Evolutionary conservation across 352 stramenopile species (phyloP), one percentile per base, ranked within the genome.

Genomic region (Halophytophthora batemanensis): DNA sequence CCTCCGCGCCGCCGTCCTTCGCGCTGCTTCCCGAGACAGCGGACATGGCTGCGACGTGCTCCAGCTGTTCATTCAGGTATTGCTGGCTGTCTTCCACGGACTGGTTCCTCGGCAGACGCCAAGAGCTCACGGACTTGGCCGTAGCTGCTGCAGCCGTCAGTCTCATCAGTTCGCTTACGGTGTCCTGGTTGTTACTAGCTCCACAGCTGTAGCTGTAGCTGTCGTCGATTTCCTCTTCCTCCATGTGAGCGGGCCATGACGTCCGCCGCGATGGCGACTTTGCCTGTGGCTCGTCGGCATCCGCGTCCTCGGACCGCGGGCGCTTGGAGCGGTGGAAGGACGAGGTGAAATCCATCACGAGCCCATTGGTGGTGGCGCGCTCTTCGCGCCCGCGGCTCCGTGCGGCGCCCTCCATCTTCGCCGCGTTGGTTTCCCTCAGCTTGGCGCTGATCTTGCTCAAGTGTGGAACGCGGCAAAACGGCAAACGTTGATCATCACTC

Each of bases 31-130:
- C 18, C 18, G 61, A 19, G 41, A 56, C 45, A 14, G 52, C 58
- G 2, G 66, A 72, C 11, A 74, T 38, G 23, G 59, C 65, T 18
- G 61, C 65, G 10, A 81, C 69, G 48, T 85, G 74, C 19, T 74
- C 64, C 18, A 90, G 50, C 55, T 90, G 79, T 19, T 88, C 77
- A 40, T 90, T 88, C 14, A 90, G 41, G 37, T 74, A 85, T 46
- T 58, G 18, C 40, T 90, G 66, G 34, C 68, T 86, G 18, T 69
- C 52, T 22, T 45, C 53, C 18, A 90, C 41, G 6, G 65, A 59
- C 14, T 83, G 77, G 12, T 58, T 53, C 10, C 37, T 31, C 17
- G 79, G 74, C 33, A 90, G 56, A 12, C 71, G 70, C 74, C 77
- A 90, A 25, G 72, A 51, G 54, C 50, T 61, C 3, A 34, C 49